Percentiles rank a stretch among this genome's conserved stretches.
Conservation (phyloP, 2,329 filamentous ascomycete genomes). For the Neofusicoccum laricinum region DNA sequence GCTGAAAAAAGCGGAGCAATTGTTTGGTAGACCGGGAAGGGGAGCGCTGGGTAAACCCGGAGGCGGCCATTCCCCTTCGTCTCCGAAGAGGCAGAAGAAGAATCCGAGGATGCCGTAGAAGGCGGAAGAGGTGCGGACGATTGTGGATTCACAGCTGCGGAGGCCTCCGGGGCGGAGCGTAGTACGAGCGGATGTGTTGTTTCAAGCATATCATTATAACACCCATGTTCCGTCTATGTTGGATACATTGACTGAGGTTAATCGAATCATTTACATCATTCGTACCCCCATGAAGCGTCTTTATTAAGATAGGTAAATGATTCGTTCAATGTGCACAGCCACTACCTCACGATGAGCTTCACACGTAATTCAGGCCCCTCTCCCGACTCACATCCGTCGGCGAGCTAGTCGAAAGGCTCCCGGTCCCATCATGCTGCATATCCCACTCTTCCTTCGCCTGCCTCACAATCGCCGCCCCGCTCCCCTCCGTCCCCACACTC, state of each 20-base stretch:
- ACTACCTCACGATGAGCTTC: too few relatives aligned
- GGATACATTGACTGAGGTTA: too few relatives aligned
- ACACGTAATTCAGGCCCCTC: neutral
- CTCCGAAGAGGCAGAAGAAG: neutral
- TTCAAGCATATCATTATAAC: too few relatives aligned
- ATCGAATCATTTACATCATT: too few relatives aligned
- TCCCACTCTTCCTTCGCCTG: neutral
- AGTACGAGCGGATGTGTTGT: too few relatives aligned
- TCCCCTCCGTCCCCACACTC: neutral
- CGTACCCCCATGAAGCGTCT: too few relatives aligned
- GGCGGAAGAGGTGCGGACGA: neutral
- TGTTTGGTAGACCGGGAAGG: slow-evolving; percentile 41
- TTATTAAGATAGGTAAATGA: too few relatives aligned
- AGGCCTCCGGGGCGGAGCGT: too few relatives aligned
- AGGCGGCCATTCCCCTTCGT: neutral
- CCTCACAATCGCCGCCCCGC: neutral
- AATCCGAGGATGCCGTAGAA: neutral
- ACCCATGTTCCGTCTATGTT: too few relatives aligned
- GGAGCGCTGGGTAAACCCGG: neutral
- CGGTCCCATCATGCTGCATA: neutral
- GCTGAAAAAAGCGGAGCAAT: slow-evolving; percentile 40
- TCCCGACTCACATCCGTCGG: neutral
- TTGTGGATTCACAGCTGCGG: neutral
- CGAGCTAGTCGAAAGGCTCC: neutral
- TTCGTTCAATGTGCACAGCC: too few relatives aligned